Base-by-base conservation (phyloP, 225 moss, liverwort and hornwort genomes). In the Bryoerythrophyllum caledonicum region DNA sequence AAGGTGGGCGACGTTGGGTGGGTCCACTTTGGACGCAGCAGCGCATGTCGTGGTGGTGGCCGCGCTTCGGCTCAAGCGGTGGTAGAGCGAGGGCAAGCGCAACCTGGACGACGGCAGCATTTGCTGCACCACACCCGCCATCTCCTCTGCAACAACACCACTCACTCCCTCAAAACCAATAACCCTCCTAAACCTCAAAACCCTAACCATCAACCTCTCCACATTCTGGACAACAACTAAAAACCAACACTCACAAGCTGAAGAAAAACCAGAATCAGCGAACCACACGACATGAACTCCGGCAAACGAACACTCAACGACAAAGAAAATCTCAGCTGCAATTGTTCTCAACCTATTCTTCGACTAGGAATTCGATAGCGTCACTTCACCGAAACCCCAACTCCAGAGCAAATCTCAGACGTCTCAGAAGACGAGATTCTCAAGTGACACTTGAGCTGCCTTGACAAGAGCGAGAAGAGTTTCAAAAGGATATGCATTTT, bases 1-100 rank as follows among this genome's bases (percentile, higher is more conserved):
- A n/a, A 99, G 85, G 63, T 90, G 75, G 5, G 74, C 74, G 74
- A 99, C 61, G 72, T 99, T 93, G 1, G 93, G 90, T 1, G 88
- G 89, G 37, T 95, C 93, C 58, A 92, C 89, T 75, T 83, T 81
- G 54, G 87, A 81, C 56, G 81, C 78, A 54, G 81, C 78, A 54
- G 83, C 23, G 65, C 87, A 87, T 4, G 67, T 81, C 34, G 67
- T 76, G 28, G 67, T 76, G 35, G 67, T 56, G 1, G 54, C 70
- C 68, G 76, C 79, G 53, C 68, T 81, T 21, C 79, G 81, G 54
- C 68, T 75, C 10, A 72, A 72, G 43, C 77, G 67, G 69, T 71
- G 67, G 72, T 71, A 81, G 34, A 79, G 48, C 27, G 75, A 71
- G 2, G 79, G 76, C 68, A 82, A 51, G 54, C 79, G 75, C 60